Evolutionary conservation across 139 green algal genomes (phyloP).

Genomic region (Chlamydomonas schloesseri): DNA sequence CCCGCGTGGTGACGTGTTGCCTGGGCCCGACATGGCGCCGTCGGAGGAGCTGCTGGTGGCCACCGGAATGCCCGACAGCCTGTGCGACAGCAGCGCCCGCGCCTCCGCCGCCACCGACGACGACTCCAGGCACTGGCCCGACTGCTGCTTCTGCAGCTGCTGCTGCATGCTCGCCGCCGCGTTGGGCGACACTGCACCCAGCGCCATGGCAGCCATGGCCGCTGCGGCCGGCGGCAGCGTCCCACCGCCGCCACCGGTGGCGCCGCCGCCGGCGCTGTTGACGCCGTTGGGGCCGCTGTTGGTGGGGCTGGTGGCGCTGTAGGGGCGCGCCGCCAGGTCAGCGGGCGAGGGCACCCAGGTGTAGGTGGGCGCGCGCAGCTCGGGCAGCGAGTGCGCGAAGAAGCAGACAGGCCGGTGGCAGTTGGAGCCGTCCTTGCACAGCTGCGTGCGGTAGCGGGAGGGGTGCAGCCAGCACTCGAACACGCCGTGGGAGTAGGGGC

Average conservation of each 20-base stretch:
- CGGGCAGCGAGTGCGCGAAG: constrained; percentile 83
- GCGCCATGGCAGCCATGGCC: not conserved
- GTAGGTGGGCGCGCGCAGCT: constrained; percentile 78
- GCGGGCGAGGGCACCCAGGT: constrained; percentile 63
- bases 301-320: not conserved
- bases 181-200: not conserved
- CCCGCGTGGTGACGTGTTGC: too few relatives aligned
- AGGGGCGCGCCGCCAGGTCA: constrained; percentile 19
- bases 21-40: not conserved
- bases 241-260: not conserved
- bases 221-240: not conserved
- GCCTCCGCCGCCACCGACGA: not conserved
- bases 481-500: constrained; percentile 91
- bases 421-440: constrained; percentile 86
- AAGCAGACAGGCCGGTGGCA: constrained; percentile 89
- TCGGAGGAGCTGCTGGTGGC: not conserved
- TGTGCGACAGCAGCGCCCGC: constrained; percentile 15
- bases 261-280: constrained; percentile 4
- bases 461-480: constrained; percentile 96
- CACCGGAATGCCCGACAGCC: constrained; percentile 19
- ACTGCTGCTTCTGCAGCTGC: too few relatives aligned
- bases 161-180: not conserved
- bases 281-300: not conserved
- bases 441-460: constrained; percentile 85
- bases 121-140: not conserved